Base-by-base conservation (phyloP, 2,329 filamentous ascomycete species). In the Ophiostoma tasmaniense region DNA sequence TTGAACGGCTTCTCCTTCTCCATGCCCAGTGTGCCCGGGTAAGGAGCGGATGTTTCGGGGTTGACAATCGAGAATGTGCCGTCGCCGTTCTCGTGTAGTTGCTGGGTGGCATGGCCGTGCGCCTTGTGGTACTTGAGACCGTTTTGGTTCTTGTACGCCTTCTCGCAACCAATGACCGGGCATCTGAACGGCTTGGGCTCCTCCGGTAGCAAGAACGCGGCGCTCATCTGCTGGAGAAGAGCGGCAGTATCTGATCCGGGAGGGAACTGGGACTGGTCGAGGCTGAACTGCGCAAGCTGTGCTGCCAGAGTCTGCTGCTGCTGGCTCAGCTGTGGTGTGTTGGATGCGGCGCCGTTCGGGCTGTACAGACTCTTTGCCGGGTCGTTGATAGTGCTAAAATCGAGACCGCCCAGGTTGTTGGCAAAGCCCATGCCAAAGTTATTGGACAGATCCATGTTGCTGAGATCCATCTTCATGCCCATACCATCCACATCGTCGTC, bases 81-180 rank as follows among this genome's bases (percentile, higher is more conserved):
- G 76, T 99, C 95, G 20, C 91, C 90, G 75, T 99, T 99, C 78
- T 97, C 93, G 76, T 97, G 93, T 71, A 99, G 84, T 78, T 97
- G 92, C 78, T 99, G 95, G 72, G 94, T 98, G 76, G 96, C 93
- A 78, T 99, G 95, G 22, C 95, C 95, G 75, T 99, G 95, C 79
- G 86, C 85, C 77, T 89, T 89, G 80, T 89, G 87, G 74, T 89
- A 67, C 86, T 98, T 99, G 69, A 99, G 84, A 66, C 95, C 95
- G 74, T 99, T 99, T 78, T 98, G 95, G 78, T 99, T 99, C 84
- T 99, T 99, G 82, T 99, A 99, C 0, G 95, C 94, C 83, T 99
- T 99, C 79, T 98, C 95, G 76, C 95, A 99, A 6, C 95, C 95
- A 77, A 99, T 96, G 66, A 99, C 95, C 1, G 95, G 95, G 76